Evolutionary conservation across 163 green algal species (phyloP), one percentile per base, ranked within the genome.

Genomic region (Scenedesmus sp.): DNA sequence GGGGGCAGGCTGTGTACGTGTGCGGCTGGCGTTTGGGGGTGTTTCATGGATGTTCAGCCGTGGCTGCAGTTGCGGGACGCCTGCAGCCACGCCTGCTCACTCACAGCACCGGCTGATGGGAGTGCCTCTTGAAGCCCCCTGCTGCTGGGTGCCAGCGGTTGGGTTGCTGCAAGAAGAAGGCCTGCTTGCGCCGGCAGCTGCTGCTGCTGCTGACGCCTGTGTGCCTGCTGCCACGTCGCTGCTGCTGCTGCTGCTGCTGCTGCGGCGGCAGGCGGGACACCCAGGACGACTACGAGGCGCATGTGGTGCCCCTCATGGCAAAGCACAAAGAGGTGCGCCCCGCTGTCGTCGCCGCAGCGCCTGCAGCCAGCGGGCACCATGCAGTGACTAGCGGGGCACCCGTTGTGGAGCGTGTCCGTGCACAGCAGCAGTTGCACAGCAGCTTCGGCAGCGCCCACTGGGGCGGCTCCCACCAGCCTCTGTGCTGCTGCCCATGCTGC

Each of bases 301-400:
- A 92, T 78, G 87, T 93, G 3, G 65, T 87, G 20, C 86, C 81
- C 3, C 82, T 93, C n/a, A 24, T 91, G 59, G 61, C 61, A 0
- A 53, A 79, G 4, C 76, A 93, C 76, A 56, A 53, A 37, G 16
- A 89, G 4, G 78, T 95, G 30, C 44, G 97, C n/a, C n/a, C n/a
- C n/a, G n/a, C n/a, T n/a, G n/a, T n/a, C n/a, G n/a, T n/a, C n/a
- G n/a, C 30, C 81, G 83, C 88, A 97, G 82, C 70, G 95, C 18
- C 0, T 30, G 0, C 85, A 90, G 44, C 93, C 51, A 61, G 51
- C 22, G 51, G 7, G n/a, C n/a, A n/a, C 1, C 22, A 33, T n/a
- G 56, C 22, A n/a, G 20, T 70, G 56, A 3, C 20, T 70, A 2
- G 22, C 56, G 30, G 1, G 22, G 22, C 94, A 51, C 56, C 79